phyloP scores from a whole-genome alignment of 1,284 basidiomycete species.

The Cystobasidium slooffiae region DNA sequence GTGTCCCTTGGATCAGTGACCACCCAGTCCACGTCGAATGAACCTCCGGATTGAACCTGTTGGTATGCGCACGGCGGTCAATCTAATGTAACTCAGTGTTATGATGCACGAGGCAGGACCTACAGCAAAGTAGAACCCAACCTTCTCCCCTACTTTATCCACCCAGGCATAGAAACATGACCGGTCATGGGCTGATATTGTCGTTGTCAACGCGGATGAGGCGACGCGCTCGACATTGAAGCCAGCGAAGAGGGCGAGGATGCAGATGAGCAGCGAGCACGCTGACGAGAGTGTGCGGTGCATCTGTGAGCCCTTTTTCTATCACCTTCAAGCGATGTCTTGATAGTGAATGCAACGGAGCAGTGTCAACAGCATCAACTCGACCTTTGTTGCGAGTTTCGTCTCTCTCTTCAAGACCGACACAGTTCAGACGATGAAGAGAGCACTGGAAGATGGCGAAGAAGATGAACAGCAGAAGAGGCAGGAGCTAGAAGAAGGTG shows the following conservation, averaged over 20 bases:
- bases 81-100: too few species aligned
- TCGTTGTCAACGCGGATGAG: slow-evolving; percentile 80
- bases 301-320: background rate
- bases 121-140: slow-evolving; percentile 72
- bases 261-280: slow-evolving; percentile 20
- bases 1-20: slow-evolving; percentile 87
- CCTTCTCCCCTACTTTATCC: slow-evolving; percentile 90
- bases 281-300: slow-evolving; percentile 26
- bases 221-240: slow-evolving; percentile 14
- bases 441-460: background rate
- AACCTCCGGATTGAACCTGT: slow-evolving; percentile 88
- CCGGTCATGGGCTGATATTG: slow-evolving; percentile 80
- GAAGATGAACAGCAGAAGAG: background rate
- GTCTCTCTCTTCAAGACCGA: slow-evolving; percentile 11
- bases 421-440: slow-evolving; percentile 6
- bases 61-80: too few species aligned
- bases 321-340: background rate
- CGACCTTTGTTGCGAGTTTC: background rate
- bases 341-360: background rate
- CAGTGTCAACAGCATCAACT: background rate
- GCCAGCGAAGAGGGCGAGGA: slow-evolving; percentile 12
- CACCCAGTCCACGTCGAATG: slow-evolving; percentile 95
- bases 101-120: too few species aligned
- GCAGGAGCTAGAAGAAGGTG: background rate
- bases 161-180: slow-evolving; percentile 96